These are phyloP conservation scores for Macrolepiota albuminosa DNA, from an alignment of 768 basidiomycete genomes.

Conservation along the genomic window DNA sequence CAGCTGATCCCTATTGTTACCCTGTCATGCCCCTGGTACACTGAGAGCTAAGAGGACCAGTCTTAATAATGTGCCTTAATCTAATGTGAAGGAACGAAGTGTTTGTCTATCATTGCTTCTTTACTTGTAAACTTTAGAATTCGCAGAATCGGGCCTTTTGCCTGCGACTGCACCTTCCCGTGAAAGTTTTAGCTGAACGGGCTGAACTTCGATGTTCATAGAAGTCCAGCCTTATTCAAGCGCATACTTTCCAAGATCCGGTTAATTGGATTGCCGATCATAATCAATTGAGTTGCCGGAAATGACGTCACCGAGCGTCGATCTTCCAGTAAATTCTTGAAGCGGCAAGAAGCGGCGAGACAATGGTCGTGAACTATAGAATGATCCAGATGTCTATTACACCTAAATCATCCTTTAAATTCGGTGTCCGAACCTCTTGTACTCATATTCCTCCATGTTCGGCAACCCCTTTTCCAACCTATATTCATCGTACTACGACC, in stretches of 20 bases:
- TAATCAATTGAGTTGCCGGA: background rate
- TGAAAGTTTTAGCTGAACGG: too few species aligned
- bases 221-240: too few species aligned
- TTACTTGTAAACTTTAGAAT: background rate
- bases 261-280: background rate
- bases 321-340: conserved; percentile 10
- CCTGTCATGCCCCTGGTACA: background rate
- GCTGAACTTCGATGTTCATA: too few species aligned
- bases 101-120: too few species aligned
- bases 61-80: background rate
- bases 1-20: background rate
- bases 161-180: background rate
- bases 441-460: conserved; percentile 17
- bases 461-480: conserved; percentile 19
- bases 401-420: background rate
- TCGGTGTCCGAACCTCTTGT: background rate
- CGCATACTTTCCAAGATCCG: too few species aligned
- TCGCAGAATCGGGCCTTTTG: background rate
- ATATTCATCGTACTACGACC: conserved; percentile 15
- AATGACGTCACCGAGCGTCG: background rate
- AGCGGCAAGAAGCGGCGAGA: background rate
- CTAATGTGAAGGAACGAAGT: too few species aligned
- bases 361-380: background rate
- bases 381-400: background rate
- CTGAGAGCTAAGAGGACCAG: background rate